Conservation (phyloP, 2,329 filamentous ascomycete genomes). For the Eutypa lata region DNA sequence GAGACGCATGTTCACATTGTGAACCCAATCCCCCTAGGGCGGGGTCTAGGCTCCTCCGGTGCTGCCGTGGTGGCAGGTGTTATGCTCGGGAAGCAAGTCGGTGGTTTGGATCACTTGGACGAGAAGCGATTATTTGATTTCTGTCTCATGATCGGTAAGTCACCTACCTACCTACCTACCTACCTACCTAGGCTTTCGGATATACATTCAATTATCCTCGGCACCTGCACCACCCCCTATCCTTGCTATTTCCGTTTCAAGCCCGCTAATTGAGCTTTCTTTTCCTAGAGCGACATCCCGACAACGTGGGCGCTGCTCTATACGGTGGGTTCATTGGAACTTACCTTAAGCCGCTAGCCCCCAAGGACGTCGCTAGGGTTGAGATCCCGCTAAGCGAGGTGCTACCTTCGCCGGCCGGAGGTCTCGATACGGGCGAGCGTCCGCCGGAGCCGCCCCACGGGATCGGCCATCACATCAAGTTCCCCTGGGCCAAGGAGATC, state of each 20-base stretch:
- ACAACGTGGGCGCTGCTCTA: constrained; percentile 91
- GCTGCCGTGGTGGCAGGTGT: constrained; percentile 95
- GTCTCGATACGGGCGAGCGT: constrained; percentile 80
- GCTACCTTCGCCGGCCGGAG: constrained; percentile 83
- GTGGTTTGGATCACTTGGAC: constrained; percentile 68
- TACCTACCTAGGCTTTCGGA: neutral
- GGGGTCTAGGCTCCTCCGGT: constrained; percentile 91
- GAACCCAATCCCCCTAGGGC: constrained; percentile 90
- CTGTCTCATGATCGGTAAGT: constrained; percentile 87
- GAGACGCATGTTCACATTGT: constrained; percentile 91
- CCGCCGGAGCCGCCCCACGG: constrained; percentile 87
- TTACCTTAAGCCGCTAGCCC: constrained; percentile 87
- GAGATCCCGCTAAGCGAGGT: constrained; percentile 96
- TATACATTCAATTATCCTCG: no score
- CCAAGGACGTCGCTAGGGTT: constrained; percentile 82
- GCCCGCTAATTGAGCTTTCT: constrained; percentile 8
- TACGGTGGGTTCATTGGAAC: constrained; percentile 97
- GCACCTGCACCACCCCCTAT: no score
- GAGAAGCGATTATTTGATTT: constrained; percentile 89
- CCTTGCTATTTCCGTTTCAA: constrained; percentile 3
- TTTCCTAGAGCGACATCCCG: constrained; percentile 72
- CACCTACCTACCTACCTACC: no score
- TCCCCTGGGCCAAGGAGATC: constrained; percentile 90
- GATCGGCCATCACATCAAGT: constrained; percentile 96
- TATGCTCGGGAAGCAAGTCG: constrained; percentile 86